Conservation (phyloP, 1,284 basidiomycete species). For the Anthracocystis setariae region DNA sequence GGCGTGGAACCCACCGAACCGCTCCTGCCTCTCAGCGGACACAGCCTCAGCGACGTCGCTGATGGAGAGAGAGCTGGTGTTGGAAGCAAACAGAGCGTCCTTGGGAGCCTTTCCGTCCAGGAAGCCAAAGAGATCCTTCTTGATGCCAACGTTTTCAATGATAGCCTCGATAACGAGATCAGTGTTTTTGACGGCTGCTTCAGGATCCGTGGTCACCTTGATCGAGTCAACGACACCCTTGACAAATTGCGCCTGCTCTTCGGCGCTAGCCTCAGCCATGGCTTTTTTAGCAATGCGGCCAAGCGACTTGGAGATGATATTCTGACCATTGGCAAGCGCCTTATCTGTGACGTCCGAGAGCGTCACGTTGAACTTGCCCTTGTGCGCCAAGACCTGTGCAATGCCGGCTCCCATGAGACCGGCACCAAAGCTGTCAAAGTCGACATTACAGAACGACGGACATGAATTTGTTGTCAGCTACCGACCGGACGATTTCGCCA, state of each 20-base stretch:
- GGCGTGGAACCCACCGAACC: constrained; percentile 71
- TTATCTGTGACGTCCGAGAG: constrained; percentile 67
- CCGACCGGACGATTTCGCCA: neutral
- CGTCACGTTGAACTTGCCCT: constrained; percentile 68
- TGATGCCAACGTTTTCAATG: constrained; percentile 73
- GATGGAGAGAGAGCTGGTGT: constrained; percentile 73
- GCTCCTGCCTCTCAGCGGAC: constrained; percentile 47
- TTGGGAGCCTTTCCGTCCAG: constrained; percentile 71
- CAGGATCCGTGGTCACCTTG: constrained; percentile 71
- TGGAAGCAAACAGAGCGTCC: constrained; percentile 72
- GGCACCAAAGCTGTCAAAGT: constrained; percentile 58
- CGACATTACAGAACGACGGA: neutral
- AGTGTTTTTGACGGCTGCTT: constrained; percentile 70
- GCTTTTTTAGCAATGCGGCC: constrained; percentile 71
- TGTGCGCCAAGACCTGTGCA: constrained; percentile 65
- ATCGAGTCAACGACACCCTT: constrained; percentile 70
- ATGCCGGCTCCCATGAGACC: constrained; percentile 68
- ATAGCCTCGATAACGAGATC: constrained; percentile 74
- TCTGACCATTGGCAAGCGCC: constrained; percentile 71
- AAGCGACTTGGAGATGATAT: constrained; percentile 72
- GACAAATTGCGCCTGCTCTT: constrained; percentile 67
- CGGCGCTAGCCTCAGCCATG: constrained; percentile 69
- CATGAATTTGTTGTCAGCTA: neutral
- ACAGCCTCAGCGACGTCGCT: constrained; percentile 70
- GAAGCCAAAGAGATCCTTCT: constrained; percentile 72